A percentile compares a stretch with the other conserved stretches of the same genome.
Conservation (phyloP, 352 stramenopile species). For the Globisporangium carolinianum region DNA sequence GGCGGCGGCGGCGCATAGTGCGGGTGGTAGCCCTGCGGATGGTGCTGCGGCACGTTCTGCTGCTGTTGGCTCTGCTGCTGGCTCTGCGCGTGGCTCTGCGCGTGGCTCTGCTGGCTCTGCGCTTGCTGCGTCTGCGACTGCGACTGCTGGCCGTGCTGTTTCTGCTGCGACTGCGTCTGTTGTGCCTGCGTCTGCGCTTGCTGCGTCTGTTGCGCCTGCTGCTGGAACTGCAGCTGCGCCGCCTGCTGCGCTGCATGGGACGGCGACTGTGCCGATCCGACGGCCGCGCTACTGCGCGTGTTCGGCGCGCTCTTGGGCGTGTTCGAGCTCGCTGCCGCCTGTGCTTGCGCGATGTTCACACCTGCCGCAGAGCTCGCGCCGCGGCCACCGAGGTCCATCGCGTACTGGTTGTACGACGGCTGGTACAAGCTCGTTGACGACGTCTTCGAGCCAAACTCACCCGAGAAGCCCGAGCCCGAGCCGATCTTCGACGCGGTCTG, state of each 20-base stretch:
- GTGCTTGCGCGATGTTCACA: conserved; percentile 25
- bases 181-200: conserved; percentile 12
- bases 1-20: conserved; percentile 80
- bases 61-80: conserved; percentile 40
- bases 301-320: conserved; percentile 45
- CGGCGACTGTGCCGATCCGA: conserved; percentile 45
- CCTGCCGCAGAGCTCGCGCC: conserved; percentile 11
- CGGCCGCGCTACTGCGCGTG: conserved; percentile 13
- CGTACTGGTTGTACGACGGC: conserved; percentile 74
- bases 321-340: conserved; percentile 30
- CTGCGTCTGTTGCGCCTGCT: conserved; percentile 19
- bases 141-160: conserved; percentile 16
- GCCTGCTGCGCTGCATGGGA: conserved; percentile 42
- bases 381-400: conserved; percentile 61
- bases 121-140: conserved; percentile 14
- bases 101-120: conserved; percentile 9
- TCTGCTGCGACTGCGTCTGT: conserved; percentile 32
- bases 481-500: conserved; percentile 53
- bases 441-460: conserved; percentile 47
- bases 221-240: conserved; percentile 26
- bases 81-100: conserved; percentile 12
- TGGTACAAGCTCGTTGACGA: conserved; percentile 51
- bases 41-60: conserved; percentile 47
- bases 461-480: conserved; percentile 34
- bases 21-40: conserved; percentile 75